Evolutionary conservation across 495 filamentous ascomycete genomes (phyloP), one percentile per base, ranked within the genome.

Genomic region (Talaromyces liani): DNA sequence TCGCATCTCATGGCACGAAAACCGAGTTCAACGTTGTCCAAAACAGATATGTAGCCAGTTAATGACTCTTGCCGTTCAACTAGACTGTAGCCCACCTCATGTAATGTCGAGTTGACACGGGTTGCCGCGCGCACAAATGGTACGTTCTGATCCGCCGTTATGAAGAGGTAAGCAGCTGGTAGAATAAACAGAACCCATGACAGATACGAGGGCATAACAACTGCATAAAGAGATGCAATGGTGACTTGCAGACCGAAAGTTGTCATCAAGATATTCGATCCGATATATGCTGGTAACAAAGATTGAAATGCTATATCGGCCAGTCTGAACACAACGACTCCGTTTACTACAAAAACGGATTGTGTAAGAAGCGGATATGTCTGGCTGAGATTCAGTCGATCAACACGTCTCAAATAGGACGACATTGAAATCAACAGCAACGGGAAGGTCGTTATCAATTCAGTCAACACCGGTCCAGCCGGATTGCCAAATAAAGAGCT

Each of bases 1-100:
- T 97, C 94, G 69, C 92, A 97, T 58, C 94, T 84, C 85, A 98
- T 83, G 12, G 93, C 85, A 1, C 92, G 82, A 76, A 89, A 97
- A 4, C 85, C 83, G 20, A 86, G 80, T 8, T 87, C 74, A 8
- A 81, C 63, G 67, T 85, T 90, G 51, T 97, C 89, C 39, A 97
- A 69, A 6, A 98, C 89, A 0, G 94, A 97, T 49, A 98, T 77
- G 70, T 98, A 98, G 2, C 94, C 94, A 8, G 94, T 97, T 14
- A 86, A 71, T 0, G 91, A 95, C 69, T 97, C 93, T 68, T 84
- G 77, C 16, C 94, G 87, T 34, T 88, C 92, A 47, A 97, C 69
- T 6, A 98, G 73, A 2, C 82, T 78, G 60, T 73, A 84, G 3
- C 77, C 78, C 53, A 79, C 74, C 14, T 67, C 68, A 22, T 72